These are phyloP conservation scores for Fusarium abutilonis DNA, from an alignment of 2,329 filamentous ascomycete genomes.

Conservation along the genomic window DNA sequence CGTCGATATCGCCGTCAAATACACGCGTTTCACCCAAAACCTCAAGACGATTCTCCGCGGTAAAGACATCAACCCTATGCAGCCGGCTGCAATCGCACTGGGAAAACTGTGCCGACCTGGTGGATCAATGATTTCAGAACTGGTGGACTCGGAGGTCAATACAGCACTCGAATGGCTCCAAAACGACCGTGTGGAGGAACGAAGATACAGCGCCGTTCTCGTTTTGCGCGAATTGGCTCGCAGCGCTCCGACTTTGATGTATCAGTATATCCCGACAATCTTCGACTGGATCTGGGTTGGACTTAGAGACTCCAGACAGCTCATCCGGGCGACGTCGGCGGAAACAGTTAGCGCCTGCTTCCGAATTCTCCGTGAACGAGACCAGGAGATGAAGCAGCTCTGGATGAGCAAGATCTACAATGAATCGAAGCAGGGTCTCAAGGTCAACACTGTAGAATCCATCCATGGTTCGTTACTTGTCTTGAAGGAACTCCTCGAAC, in stretches of 20 bases:
- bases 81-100: conserved; percentile 86
- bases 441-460: conserved; percentile 82
- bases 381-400: conserved; percentile 83
- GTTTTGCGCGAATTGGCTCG: conserved; percentile 89
- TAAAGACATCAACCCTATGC: conserved; percentile 90
- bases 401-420: conserved; percentile 94
- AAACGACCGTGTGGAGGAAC: conserved; percentile 90
- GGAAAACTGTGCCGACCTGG: conserved; percentile 92
- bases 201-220: conserved; percentile 91
- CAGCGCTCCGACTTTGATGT: conserved; percentile 94
- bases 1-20: conserved; percentile 91
- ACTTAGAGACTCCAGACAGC: conserved; percentile 85
- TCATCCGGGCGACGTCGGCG: conserved; percentile 91
- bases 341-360: conserved; percentile 96
- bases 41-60: conserved; percentile 88
- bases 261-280: conserved; percentile 92
- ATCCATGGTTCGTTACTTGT: conserved; percentile 95
- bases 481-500: conserved; percentile 89
- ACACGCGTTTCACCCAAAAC: conserved; percentile 91
- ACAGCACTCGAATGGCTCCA: conserved; percentile 97
- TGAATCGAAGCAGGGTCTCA: conserved; percentile 82
- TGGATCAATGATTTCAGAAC: conserved; percentile 90
- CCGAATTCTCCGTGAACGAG: conserved; percentile 92
- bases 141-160: conserved; percentile 97
- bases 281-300: conserved; percentile 98